phyloP scores from a whole-genome alignment of 176 grass and related monocot species.

The Triticum urartu region DNA sequence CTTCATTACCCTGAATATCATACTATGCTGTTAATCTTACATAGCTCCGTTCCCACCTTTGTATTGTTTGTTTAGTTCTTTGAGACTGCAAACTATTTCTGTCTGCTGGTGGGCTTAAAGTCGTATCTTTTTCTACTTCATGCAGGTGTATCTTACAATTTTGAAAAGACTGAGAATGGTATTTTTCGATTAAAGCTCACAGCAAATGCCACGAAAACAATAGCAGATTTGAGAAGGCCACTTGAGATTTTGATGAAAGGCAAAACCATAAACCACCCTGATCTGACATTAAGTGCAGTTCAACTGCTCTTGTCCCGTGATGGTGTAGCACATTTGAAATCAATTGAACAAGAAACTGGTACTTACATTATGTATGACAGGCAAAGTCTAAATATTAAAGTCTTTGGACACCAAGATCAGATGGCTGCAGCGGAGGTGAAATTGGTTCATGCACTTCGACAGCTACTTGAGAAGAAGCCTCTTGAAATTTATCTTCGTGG shows the following conservation, averaged over 20 bases:
- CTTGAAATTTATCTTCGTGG: conserved; percentile 65
- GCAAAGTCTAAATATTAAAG: conserved; percentile 67
- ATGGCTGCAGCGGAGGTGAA: conserved; percentile 59
- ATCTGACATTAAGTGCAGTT: conserved; percentile 51
- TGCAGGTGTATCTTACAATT: conserved; percentile 74
- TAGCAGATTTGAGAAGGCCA: conserved; percentile 80
- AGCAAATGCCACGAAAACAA: conserved; percentile 83
- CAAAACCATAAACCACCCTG: conserved; percentile 71
- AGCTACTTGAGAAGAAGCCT: conserved; percentile 54
- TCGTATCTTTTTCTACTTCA: conserved; percentile 28
- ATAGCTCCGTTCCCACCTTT: neutral
- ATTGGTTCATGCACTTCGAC: conserved; percentile 57
- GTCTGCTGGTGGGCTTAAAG: neutral
- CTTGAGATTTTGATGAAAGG: conserved; percentile 84
- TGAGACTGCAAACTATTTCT: conserved; percentile 17
- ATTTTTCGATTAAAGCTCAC: conserved; percentile 58
- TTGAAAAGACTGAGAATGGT: conserved; percentile 66
- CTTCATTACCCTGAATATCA: conserved; percentile 10
- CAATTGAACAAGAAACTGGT: conserved; percentile 67
- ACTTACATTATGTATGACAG: conserved; percentile 79
- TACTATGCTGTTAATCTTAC: neutral
- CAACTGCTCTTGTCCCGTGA: conserved; percentile 71
- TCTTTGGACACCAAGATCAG: conserved; percentile 57
- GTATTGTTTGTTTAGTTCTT: conserved; percentile 25
- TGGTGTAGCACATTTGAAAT: conserved; percentile 57